phyloP scores from a whole-genome alignment of 1,284 basidiomycete genomes.

The Heliocybe sulcata region DNA sequence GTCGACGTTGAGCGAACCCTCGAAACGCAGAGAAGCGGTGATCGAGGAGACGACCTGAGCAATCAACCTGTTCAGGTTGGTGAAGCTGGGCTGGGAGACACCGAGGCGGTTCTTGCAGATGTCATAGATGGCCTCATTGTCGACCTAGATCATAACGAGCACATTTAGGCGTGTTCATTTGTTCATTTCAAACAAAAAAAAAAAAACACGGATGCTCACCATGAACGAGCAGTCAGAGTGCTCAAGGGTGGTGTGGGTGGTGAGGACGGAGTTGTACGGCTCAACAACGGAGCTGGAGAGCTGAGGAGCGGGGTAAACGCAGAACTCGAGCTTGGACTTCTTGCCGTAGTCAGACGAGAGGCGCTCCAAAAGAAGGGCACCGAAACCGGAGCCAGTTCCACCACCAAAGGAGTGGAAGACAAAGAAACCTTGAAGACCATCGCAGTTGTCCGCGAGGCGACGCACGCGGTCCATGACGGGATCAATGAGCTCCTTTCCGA shows the following conservation, averaged over 20 bases:
- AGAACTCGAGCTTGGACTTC: conserved; percentile 99
- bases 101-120: conserved; percentile 97
- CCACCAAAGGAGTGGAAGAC: conserved; percentile 99
- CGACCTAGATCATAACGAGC: conserved; percentile 50
- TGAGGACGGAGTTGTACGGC: conserved; percentile 98
- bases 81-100: conserved; percentile 84
- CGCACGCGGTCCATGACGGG: conserved; percentile 95
- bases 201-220: conserved; percentile 31
- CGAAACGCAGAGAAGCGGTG: conserved; percentile 96
- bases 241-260: conserved; percentile 98
- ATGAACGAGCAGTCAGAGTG: conserved; percentile 99
- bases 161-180: too few relatives aligned
- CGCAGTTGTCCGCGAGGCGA: conserved; percentile 95
- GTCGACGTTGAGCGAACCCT: conserved; percentile 97
- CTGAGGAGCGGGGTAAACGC: conserved; percentile 94
- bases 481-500: conserved; percentile 93
- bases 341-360: conserved; percentile 98
- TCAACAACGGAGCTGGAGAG: conserved; percentile 97
- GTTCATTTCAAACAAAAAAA: background rate
- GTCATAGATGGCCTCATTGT: conserved; percentile 98
- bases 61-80: conserved; percentile 94
- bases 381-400: conserved; percentile 99
- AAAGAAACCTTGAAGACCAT: conserved; percentile 98
- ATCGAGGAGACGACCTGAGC: conserved; percentile 98
- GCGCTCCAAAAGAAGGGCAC: conserved; percentile 93